Conservation (phyloP, 2,329 filamentous ascomycete genomes). For the Cladosporium sp. region DNA sequence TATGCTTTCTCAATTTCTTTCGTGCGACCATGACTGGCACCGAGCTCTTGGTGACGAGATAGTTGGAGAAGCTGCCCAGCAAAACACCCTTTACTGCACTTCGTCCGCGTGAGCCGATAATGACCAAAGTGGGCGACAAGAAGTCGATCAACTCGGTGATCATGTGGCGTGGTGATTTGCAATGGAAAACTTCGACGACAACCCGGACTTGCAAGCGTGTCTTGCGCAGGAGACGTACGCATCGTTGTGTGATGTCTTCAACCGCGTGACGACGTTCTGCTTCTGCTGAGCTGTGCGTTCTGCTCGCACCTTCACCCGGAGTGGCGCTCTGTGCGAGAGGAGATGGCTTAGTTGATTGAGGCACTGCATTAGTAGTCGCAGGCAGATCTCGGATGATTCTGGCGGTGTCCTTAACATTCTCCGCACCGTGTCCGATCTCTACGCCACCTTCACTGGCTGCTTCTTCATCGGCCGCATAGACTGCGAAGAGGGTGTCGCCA, state of each 20-base stretch:
- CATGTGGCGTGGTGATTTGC: slow-evolving; percentile 95
- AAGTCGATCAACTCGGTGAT: slow-evolving; percentile 97
- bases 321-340: slow-evolving; percentile 30
- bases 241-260: slow-evolving; percentile 80
- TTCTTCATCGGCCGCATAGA: slow-evolving; percentile 93
- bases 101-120: slow-evolving; percentile 86
- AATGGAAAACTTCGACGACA: slow-evolving; percentile 94
- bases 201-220: slow-evolving; percentile 90
- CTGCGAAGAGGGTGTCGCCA: slow-evolving; percentile 88
- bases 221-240: slow-evolving; percentile 84
- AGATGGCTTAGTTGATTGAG: slow-evolving; percentile 34
- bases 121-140: slow-evolving; percentile 86
- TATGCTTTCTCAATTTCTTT: slow-evolving; percentile 84
- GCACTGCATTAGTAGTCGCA: slow-evolving; percentile 37
- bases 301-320: slow-evolving; percentile 29
- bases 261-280: slow-evolving; percentile 79
- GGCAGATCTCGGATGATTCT: slow-evolving; percentile 68
- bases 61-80: slow-evolving; percentile 94
- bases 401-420: slow-evolving; percentile 74
- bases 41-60: slow-evolving; percentile 93
- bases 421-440: slow-evolving; percentile 70
- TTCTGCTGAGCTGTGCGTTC: slow-evolving; percentile 56
- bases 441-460: slow-evolving; percentile 50
- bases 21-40: slow-evolving; percentile 97
- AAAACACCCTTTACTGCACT: slow-evolving; percentile 94